Evolutionary conservation across 78 protist genomes (phyloP).

Genomic region (Carpediemonas membranifera): DNA sequence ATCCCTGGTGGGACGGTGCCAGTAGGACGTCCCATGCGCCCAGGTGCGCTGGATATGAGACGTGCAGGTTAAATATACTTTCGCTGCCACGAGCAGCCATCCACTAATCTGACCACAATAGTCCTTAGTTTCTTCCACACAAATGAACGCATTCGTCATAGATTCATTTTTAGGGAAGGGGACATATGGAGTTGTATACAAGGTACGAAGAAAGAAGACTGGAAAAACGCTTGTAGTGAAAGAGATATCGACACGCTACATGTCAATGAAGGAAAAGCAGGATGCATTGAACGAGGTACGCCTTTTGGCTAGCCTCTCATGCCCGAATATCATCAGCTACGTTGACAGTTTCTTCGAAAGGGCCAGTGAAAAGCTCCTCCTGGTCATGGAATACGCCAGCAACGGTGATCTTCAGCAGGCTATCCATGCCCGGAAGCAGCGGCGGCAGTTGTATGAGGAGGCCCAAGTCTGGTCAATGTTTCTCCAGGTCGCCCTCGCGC

Average conservation of each 20-base stretch:
- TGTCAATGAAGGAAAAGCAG: not conserved
- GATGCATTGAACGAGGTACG: conserved; percentile 26
- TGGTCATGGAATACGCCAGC: conserved; percentile 52
- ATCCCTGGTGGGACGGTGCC: too few relatives aligned
- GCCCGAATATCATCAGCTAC: conserved; percentile 29
- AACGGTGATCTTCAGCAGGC: conserved; percentile 40
- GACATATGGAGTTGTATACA: conserved; percentile 11
- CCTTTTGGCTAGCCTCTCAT: conserved; percentile 9
- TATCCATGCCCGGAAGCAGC: conserved; percentile 25
- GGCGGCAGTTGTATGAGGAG: conserved; percentile 33
- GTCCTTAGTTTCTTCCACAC: too few relatives aligned
- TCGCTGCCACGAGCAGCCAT: too few relatives aligned
- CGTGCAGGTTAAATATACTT: too few relatives aligned
- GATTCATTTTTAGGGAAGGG: conserved; percentile 5
- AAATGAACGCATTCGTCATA: not conserved
- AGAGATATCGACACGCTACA: not conserved
- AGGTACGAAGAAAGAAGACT: not conserved
- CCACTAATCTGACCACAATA: too few relatives aligned
- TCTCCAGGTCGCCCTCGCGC: conserved; percentile 50
- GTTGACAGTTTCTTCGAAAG: conserved; percentile 31
- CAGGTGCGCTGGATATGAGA: too few relatives aligned
- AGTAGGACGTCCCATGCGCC: too few relatives aligned
- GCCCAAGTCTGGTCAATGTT: conserved; percentile 42
- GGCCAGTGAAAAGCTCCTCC: conserved; percentile 9
- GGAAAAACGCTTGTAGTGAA: conserved; percentile 11